phyloP scores from a whole-genome alignment of 2,329 filamentous ascomycete species.

The Colletotrichum cuscutae region DNA sequence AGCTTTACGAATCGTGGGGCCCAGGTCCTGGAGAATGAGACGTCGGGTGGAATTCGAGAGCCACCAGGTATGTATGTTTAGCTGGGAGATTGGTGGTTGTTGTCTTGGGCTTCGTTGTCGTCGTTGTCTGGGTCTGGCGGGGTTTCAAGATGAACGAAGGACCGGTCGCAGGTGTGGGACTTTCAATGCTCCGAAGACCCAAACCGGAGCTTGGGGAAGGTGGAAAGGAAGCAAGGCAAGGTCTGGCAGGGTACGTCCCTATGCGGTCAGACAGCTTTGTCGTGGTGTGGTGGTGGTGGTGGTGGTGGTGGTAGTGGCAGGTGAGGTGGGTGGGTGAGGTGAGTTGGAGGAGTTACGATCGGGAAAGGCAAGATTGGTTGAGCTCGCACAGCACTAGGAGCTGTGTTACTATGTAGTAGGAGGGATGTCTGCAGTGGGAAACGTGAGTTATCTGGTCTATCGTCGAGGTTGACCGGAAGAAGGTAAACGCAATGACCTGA shows the following conservation, averaged over 20 bases:
- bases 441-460: neutral
- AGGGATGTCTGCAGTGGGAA: neutral
- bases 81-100: neutral
- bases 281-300: slow-evolving; percentile 14
- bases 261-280: slow-evolving; percentile 15
- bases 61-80: neutral
- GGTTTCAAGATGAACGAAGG: slow-evolving; percentile 43
- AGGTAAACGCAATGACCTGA: neutral
- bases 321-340: slow-evolving; percentile 15
- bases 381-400: neutral
- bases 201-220: slow-evolving; percentile 12
- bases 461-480: neutral
- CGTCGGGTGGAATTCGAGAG: neutral
- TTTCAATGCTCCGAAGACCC: slow-evolving; percentile 26
- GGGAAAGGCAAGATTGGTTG: neutral
- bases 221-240: slow-evolving; percentile 10
- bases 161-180: slow-evolving; percentile 33
- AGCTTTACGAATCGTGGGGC: neutral
- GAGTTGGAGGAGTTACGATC: neutral
- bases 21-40: neutral
- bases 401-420: neutral
- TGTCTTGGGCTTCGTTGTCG: neutral
- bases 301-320: slow-evolving; percentile 4
- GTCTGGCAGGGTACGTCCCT: neutral
- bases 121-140: slow-evolving; percentile 37